Evolutionary conservation across 805 yeast genomes (phyloP), one percentile per base, ranked within the genome.

Genomic region (Metschnikowia sp.): DNA sequence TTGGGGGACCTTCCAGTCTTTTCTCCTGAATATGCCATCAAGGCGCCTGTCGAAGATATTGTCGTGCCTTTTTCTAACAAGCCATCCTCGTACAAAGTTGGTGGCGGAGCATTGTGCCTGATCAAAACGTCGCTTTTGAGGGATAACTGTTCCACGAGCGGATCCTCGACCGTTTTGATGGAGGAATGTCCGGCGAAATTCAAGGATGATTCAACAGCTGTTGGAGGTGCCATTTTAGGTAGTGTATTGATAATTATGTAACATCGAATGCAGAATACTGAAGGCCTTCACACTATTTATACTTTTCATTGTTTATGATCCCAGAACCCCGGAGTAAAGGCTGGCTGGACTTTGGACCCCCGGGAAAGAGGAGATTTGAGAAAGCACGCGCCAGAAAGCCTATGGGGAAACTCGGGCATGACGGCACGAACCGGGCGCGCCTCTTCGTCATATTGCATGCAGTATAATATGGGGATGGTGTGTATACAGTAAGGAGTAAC

Each of bases 1-100:
- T 87, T 88, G 67, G 99, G 99, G 32, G 97, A 92, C 74, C 99
- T 86, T 63, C 99, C 99, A 46, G 98, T 92, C 75, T 92, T 92
- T 57, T 81, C 75, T 64, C 99, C 99, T 18, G 97, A 89, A 74
- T 82, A 91, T 40, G 99, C 98, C 70, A 92, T 86, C 57, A 92
- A 78, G 40, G 98, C 97, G 66, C 99, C 99, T 39, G 95, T 78
- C 30, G 96, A 84, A 13, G 95, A 83, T 59, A 92, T 86, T 48
- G 95, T 90, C 37, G 97, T 91, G 50, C 96, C 91, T 62, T 81
- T 82, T 74, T 92, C 99, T 56, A 80, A 74, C 52, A 92, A 77
- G 53, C 95, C 98, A 66, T 94, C 99, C 69, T 92, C 98, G 75
- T 92, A 94, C 52, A 92, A 77, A 39, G 88, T 81, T 56, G 98